Evolutionary conservation across 345 rosid genomes (phyloP).

Genomic region (Rhizophora mangle): DNA sequence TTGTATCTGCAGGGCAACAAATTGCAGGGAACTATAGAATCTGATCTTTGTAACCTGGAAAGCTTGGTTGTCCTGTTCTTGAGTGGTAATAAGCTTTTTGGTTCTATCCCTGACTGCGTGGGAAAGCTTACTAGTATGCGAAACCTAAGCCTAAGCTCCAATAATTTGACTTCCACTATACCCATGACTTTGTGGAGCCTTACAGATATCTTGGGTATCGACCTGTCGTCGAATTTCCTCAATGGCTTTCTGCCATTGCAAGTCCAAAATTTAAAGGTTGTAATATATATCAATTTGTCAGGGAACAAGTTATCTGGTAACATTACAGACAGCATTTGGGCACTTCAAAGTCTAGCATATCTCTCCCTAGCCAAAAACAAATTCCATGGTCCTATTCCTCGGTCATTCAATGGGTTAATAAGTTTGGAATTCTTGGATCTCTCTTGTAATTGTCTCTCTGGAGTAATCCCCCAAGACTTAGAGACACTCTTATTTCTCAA

Average conservation of each 20-base stretch:
- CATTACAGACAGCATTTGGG: too few relatives aligned
- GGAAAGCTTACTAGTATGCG: neutral
- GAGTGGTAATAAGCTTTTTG: neutral
- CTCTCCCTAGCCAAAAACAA: too few relatives aligned
- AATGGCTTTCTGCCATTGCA: neutral
- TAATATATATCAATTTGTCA: neutral
- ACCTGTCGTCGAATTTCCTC: neutral
- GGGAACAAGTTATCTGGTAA: neutral
- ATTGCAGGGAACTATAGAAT: neutral
- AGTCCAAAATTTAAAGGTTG: neutral
- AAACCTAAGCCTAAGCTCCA: neutral
- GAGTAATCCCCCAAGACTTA: neutral
- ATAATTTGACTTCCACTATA: neutral
- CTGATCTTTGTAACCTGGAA: neutral
- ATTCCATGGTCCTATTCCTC: too few relatives aligned
- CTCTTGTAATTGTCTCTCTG: neutral
- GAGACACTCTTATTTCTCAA: neutral
- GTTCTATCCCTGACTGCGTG: constrained; percentile 4
- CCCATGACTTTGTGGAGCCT: neutral
- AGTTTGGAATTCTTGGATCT: too few relatives aligned
- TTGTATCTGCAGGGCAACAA: neutral
- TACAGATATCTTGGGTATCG: neutral
- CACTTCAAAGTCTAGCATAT: too few relatives aligned
- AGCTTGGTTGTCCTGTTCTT: neutral
- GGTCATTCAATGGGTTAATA: too few relatives aligned